Percentiles rank a stretch among this genome's conserved stretches.
Evolutionary conservation across 2,329 filamentous ascomycete species (phyloP).

Genomic region (Graphilbum fragrans): DNA sequence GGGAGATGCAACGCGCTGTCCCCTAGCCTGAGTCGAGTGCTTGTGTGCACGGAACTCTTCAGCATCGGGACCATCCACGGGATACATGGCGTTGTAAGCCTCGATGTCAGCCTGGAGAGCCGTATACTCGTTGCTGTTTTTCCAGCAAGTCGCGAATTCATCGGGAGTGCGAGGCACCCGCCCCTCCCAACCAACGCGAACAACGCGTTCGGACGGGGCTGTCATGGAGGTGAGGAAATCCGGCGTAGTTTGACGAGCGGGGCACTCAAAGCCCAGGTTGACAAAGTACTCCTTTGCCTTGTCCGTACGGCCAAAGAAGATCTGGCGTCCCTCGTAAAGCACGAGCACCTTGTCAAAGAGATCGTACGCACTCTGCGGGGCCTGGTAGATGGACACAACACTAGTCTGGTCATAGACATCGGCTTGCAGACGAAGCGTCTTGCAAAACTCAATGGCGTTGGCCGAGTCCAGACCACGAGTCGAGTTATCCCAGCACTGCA

Average conservation of each 20-base stretch:
- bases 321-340: constrained; percentile 46
- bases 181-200: constrained; percentile 41
- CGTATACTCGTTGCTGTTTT: constrained; percentile 36
- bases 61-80: constrained; percentile 39
- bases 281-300: constrained; percentile 53
- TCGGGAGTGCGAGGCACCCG: constrained; percentile 45
- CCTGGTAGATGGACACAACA: constrained; percentile 62
- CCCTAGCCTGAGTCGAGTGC: constrained; percentile 40
- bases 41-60: constrained; percentile 41
- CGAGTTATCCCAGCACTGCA: constrained; percentile 56
- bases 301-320: constrained; percentile 48
- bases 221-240: constrained; percentile 64
- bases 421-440: constrained; percentile 53
- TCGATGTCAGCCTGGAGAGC: constrained; percentile 40
- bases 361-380: constrained; percentile 51
- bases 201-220: constrained; percentile 39
- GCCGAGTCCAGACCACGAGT: constrained; percentile 62
- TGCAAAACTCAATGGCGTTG: constrained; percentile 64
- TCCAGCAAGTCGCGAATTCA: constrained; percentile 48
- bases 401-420: constrained; percentile 54
- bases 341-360: constrained; percentile 46
- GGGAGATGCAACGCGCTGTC: constrained; percentile 56
- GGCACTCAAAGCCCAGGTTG: constrained; percentile 53
- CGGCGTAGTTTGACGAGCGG: constrained; percentile 53
- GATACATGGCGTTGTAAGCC: constrained; percentile 37